These are phyloP conservation scores for Fusarium palustre DNA, from an alignment of 2,329 filamentous ascomycete species.

Conservation along the genomic window DNA sequence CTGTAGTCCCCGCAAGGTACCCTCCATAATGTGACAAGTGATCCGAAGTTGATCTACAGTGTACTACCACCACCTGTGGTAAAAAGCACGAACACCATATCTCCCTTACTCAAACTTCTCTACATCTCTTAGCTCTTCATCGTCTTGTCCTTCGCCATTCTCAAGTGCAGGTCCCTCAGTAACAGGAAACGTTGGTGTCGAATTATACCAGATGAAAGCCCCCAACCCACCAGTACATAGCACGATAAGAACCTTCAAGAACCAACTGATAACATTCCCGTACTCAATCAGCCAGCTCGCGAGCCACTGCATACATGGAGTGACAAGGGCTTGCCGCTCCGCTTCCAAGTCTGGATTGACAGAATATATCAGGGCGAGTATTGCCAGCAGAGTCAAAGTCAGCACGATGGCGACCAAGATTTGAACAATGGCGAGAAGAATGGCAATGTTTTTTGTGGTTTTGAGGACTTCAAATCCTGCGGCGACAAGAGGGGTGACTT, in stretches of 20 bases:
- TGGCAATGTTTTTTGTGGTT: slow-evolving; percentile 23
- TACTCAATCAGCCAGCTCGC: slow-evolving; percentile 13
- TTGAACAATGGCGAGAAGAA: slow-evolving; percentile 14
- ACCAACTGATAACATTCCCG: background rate
- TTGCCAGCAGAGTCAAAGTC: slow-evolving; percentile 1
- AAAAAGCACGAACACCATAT: background rate
- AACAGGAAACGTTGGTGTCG: background rate
- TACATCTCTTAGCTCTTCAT: background rate
- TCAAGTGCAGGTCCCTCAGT: background rate
- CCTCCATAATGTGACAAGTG: background rate
- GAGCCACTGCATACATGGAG: slow-evolving; percentile 19
- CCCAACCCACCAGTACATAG: background rate
- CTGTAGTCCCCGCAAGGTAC: background rate
- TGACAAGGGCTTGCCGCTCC: slow-evolving; percentile 1
- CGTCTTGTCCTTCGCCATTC: background rate
- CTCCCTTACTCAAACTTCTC: background rate
- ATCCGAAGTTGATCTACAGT: background rate
- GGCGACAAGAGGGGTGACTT: slow-evolving; percentile 16
- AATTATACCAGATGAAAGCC: background rate
- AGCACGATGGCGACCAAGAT: background rate
- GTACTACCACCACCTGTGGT: background rate
- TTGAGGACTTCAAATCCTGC: slow-evolving; percentile 20
- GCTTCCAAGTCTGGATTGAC: slow-evolving; percentile 20
- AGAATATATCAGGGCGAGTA: slow-evolving; percentile 18
- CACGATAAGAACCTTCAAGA: background rate